Base-by-base conservation (phyloP, 2,329 filamentous ascomycete species). In the Diatrype stigma region DNA sequence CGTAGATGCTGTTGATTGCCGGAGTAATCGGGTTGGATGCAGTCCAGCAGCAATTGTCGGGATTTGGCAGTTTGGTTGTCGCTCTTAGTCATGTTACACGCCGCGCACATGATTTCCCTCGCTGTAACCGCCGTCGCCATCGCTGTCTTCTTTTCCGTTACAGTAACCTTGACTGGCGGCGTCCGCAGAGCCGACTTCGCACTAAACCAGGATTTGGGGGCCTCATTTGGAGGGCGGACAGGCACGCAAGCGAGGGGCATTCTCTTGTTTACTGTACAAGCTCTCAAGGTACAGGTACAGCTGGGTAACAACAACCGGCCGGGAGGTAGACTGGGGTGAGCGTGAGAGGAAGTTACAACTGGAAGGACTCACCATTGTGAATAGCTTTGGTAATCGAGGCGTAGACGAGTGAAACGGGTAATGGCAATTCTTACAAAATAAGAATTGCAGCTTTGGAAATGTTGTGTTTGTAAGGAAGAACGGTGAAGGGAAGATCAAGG, bases 91-190 rank as follows among this genome's bases (percentile, higher is more conserved):
- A 10, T 10, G 26, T 30, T 30, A 30, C n/a, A n/a, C 26, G 26
- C 37, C 19, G 10, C 10, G 12, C 37, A 40, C 10, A 6, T 40
- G 37, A 40, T 40, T n/a, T 12, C 12, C 12, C 16, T 14, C 16
- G 40, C 14, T 42, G 40, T 23, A 22, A 17, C 40, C 21, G 40
- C 21, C 19, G 8, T 5, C n/a, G 40, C 21, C 22, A 17, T 37
- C 34, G 40, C 40, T 28, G 17, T 1, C 5, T 44, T 22, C 14
- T 44, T n/a, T 28, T 23, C 21, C 10, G 40, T 28, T 44, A n/a
- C 40, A 23, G 50, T 52, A 34, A 23, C 58, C 52, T 52, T 60
- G 52, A 57, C 57, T 57, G 57, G 59, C 56, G 52, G 50, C 52
- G 53, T 53, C 49, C 53, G 40, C 49, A 52, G 49, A 51, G 51